phyloP scores from a whole-genome alignment of 1,284 basidiomycete species.

The Blastosporella zonata region DNA sequence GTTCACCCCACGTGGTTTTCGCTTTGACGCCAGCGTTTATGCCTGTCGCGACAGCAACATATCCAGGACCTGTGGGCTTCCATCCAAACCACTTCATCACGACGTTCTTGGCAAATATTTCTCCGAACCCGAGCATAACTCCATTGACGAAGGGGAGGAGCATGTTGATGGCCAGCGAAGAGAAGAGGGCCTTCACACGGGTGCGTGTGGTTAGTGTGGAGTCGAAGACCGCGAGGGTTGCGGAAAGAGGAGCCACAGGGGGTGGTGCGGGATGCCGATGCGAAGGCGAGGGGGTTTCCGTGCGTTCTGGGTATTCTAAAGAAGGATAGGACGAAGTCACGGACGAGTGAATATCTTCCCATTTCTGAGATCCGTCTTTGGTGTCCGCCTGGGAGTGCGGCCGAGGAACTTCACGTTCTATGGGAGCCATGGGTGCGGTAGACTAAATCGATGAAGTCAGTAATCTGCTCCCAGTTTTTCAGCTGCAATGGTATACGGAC shows the following conservation, averaged over 20 bases:
- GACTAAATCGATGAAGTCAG: constrained; percentile 3
- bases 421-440: constrained; percentile 8
- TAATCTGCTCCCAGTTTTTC: neutral
- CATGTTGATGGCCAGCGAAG: constrained; percentile 89
- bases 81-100: constrained; percentile 65
- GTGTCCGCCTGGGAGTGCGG: constrained; percentile 32
- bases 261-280: constrained; percentile 26
- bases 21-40: constrained; percentile 17
- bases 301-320: constrained; percentile 60
- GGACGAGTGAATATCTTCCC: constrained; percentile 67
- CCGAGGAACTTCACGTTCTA: constrained; percentile 16
- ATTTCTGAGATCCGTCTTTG: constrained; percentile 55
- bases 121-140: constrained; percentile 97
- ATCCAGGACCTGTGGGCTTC: constrained; percentile 32
- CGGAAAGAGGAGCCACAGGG: constrained; percentile 35
- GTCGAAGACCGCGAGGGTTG: constrained; percentile 83
- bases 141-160: constrained; percentile 95
- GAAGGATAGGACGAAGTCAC: constrained; percentile 74
- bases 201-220: constrained; percentile 59
- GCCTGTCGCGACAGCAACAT: constrained; percentile 33
- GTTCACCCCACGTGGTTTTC: constrained; percentile 19
- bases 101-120: constrained; percentile 92
- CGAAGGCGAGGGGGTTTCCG: constrained; percentile 45
- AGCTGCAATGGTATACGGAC: constrained; percentile 19
- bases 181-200: constrained; percentile 70